phyloP scores from a whole-genome alignment of 352 stramenopile species.

The Phytophthora aleatoria region DNA sequence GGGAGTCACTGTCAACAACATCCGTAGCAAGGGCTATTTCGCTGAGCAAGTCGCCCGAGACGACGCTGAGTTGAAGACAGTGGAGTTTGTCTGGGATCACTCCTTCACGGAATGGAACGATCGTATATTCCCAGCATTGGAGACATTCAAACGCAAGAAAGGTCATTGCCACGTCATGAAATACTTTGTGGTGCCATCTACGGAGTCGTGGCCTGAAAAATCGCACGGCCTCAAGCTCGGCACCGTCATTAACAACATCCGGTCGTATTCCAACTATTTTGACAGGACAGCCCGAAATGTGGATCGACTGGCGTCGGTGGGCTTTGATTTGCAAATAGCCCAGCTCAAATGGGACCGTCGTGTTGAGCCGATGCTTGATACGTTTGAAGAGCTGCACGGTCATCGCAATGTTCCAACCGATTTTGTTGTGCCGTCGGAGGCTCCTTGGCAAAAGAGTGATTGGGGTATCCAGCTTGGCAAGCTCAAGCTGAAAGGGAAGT shows the following conservation, averaged over 20 bases:
- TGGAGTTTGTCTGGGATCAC: slow-evolving; percentile 22
- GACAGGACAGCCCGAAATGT: slow-evolving; percentile 6
- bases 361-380: slow-evolving; percentile 19
- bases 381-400: slow-evolving; percentile 16
- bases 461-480: slow-evolving; percentile 22
- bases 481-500: slow-evolving; percentile 10
- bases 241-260: slow-evolving; percentile 2
- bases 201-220: slow-evolving; percentile 5
- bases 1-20: slow-evolving; percentile 14
- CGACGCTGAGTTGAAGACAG: slow-evolving; percentile 7
- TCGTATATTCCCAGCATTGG: slow-evolving; percentile 9
- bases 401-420: slow-evolving; percentile 13
- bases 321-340: slow-evolving; percentile 7
- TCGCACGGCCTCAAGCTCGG: slow-evolving; percentile 9
- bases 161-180: slow-evolving; percentile 1
- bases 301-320: slow-evolving; percentile 6
- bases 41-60: slow-evolving; percentile 15
- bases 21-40: slow-evolving; percentile 5
- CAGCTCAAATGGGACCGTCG: slow-evolving; percentile 11
- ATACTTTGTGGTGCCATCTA: slow-evolving; percentile 12
- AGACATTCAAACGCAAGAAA: background rate
- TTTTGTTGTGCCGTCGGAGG: slow-evolving; percentile 20
- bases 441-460: slow-evolving; percentile 13
- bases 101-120: slow-evolving; percentile 11
- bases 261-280: background rate